phyloP scores from a whole-genome alignment of 768 basidiomycete species.

The Boletus sensibilis region DNA sequence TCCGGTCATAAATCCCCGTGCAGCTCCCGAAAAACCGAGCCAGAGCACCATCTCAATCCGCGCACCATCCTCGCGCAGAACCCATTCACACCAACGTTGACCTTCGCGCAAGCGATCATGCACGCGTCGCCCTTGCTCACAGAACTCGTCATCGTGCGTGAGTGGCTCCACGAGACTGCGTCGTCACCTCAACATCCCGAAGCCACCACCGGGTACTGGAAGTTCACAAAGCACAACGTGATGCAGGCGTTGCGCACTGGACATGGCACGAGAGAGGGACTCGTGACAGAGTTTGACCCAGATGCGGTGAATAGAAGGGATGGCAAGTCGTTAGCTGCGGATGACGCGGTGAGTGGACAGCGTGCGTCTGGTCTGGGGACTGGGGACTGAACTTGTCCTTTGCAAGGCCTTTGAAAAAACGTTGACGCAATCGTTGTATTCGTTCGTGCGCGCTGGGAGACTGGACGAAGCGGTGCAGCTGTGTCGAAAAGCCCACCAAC shows the following conservation, averaged over 20 bases:
- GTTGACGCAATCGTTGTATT: slow-evolving; percentile 73
- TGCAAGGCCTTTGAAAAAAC: slow-evolving; percentile 76
- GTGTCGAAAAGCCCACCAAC: slow-evolving; percentile 79
- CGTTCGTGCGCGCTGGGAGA: slow-evolving; percentile 80
- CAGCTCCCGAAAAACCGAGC: slow-evolving; percentile 69
- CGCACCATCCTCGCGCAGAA: slow-evolving; percentile 61
- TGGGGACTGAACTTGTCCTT: background rate
- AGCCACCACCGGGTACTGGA: slow-evolving; percentile 80
- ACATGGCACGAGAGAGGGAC: slow-evolving; percentile 41
- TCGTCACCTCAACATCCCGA: slow-evolving; percentile 60
- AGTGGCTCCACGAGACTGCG: slow-evolving; percentile 84
- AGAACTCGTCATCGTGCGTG: slow-evolving; percentile 80
- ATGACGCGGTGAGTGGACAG: slow-evolving; percentile 65
- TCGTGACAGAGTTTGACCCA: slow-evolving; percentile 75
- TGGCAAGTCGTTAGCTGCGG: slow-evolving; percentile 59
- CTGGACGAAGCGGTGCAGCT: slow-evolving; percentile 82
- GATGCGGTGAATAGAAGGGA: slow-evolving; percentile 68
- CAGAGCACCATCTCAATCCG: slow-evolving; percentile 46
- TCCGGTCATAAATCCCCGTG: background rate
- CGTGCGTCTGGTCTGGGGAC: background rate
- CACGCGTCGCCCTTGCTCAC: slow-evolving; percentile 61
- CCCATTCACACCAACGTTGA: slow-evolving; percentile 78
- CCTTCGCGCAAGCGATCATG: slow-evolving; percentile 74
- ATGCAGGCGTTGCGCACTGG: slow-evolving; percentile 63
- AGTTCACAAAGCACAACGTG: slow-evolving; percentile 73